Conservation (phyloP, 176 grass and related monocot species). For the Elaeis guineensis region DNA sequence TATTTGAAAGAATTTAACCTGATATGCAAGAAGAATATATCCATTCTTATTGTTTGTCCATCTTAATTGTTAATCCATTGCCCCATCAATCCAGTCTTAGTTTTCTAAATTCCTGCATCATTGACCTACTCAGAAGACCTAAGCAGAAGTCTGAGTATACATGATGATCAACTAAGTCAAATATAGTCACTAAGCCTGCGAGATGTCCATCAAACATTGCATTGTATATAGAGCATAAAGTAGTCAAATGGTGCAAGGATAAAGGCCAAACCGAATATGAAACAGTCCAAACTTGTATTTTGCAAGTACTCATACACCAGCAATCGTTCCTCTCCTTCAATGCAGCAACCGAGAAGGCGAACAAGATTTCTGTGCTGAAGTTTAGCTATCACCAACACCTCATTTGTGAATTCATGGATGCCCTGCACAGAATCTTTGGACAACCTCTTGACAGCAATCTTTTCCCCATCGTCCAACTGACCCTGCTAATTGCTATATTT, state of each 20-base stretch:
- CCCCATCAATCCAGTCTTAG: too few relatives aligned
- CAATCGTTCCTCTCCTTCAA: constrained; percentile 31
- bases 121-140: too few relatives aligned
- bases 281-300: constrained; percentile 40
- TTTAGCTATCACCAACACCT: constrained; percentile 44
- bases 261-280: constrained; percentile 42
- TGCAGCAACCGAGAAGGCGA: constrained; percentile 7
- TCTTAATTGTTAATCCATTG: too few relatives aligned
- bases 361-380: constrained; percentile 14
- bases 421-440: constrained; percentile 33
- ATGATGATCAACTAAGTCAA: too few relatives aligned
- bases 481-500: constrained; percentile 17
- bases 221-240: not conserved
- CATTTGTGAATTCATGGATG: constrained; percentile 37
- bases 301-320: constrained; percentile 54
- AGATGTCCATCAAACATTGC: too few relatives aligned
- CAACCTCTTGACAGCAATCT: constrained; percentile 53
- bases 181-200: too few relatives aligned
- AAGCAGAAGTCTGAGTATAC: too few relatives aligned
- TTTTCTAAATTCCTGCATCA: too few relatives aligned
- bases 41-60: too few relatives aligned
- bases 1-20: too few relatives aligned
- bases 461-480: constrained; percentile 33
- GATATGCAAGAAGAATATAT: too few relatives aligned
- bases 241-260: too few relatives aligned